Conservation (phyloP, 1,284 basidiomycete genomes). For the Fistulina hepatica region DNA sequence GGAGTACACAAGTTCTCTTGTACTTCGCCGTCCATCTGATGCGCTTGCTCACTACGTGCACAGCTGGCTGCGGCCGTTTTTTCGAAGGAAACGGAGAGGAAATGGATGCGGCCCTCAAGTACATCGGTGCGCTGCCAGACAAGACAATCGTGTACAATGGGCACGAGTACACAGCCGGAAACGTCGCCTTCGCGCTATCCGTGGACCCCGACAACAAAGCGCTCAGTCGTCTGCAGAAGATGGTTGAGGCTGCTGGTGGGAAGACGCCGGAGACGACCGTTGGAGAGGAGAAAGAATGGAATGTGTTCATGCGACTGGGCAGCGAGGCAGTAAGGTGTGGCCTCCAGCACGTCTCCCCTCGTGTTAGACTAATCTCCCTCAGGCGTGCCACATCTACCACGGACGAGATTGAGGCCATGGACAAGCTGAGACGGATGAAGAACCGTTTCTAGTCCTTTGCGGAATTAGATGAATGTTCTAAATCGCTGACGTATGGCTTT, state of each 20-base stretch:
- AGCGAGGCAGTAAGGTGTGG: conserved; percentile 49
- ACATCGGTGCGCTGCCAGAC: conserved; percentile 68
- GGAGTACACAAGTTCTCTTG: no score
- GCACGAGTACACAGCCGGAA: conserved; percentile 83
- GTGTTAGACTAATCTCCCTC: conserved; percentile 1
- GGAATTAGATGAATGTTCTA: no score
- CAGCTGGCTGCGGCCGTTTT: conserved; percentile 94
- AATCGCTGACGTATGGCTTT: no score
- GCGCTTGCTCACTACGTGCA: no score
- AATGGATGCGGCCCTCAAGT: conserved; percentile 75
- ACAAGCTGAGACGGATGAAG: conserved; percentile 70
- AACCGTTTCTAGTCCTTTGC: no score
- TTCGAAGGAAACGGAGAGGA: conserved; percentile 85
- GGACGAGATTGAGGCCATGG: conserved; percentile 55
- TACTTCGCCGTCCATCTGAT: no score
- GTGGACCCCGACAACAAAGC: conserved; percentile 59
- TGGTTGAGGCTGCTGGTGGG: conserved; percentile 41
- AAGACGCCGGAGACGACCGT: conserved; percentile 78
- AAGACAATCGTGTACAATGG: conserved; percentile 83
- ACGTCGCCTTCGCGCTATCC: conserved; percentile 48
- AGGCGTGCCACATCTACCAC: conserved; percentile 30
- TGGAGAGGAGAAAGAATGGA: conserved; percentile 78
- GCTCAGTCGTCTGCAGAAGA: conserved; percentile 41
- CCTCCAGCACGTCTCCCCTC: not conserved
- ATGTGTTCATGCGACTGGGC: conserved; percentile 69